A percentile compares a stretch with the other conserved stretches of the same genome.
Evolutionary conservation across 441 rosid species (phyloP).

Genomic region (Corymbia calophylla): DNA sequence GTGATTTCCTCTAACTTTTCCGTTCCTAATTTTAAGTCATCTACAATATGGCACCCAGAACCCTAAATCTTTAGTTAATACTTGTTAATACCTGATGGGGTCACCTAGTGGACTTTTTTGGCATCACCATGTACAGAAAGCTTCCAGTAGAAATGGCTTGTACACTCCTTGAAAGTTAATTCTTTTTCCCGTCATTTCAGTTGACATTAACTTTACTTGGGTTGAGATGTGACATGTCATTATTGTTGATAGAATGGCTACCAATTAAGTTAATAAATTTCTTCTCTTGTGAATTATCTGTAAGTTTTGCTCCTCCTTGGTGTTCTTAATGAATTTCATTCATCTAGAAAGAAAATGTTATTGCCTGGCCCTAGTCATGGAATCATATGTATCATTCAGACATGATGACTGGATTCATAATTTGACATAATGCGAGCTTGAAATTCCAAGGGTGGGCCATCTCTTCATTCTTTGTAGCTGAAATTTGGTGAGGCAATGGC

Average conservation of each 20-base stretch:
- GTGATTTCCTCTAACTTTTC: slow-evolving; percentile 15
- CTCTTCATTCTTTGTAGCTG: neutral
- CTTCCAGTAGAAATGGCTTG: neutral
- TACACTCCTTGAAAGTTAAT: neutral
- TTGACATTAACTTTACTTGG: neutral
- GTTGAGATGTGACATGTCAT: neutral
- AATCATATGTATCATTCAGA: neutral
- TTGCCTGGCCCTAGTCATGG: neutral
- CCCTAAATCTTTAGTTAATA: neutral
- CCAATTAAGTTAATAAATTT: neutral
- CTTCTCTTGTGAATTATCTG: neutral
- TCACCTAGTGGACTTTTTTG: neutral
- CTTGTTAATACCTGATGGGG: neutral
- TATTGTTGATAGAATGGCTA: neutral
- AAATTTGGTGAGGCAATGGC: neutral
- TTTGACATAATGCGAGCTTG: neutral
- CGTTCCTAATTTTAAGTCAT: neutral
- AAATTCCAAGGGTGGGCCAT: neutral
- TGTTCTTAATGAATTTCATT: neutral
- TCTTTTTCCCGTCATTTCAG: neutral
- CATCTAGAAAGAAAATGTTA: neutral
- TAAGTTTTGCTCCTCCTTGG: neutral
- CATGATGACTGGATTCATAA: neutral
- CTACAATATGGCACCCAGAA: neutral
- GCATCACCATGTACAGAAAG: neutral